Conservation (phyloP, 202 grass and related monocot species). For the Cymbopogon flexuosus region DNA sequence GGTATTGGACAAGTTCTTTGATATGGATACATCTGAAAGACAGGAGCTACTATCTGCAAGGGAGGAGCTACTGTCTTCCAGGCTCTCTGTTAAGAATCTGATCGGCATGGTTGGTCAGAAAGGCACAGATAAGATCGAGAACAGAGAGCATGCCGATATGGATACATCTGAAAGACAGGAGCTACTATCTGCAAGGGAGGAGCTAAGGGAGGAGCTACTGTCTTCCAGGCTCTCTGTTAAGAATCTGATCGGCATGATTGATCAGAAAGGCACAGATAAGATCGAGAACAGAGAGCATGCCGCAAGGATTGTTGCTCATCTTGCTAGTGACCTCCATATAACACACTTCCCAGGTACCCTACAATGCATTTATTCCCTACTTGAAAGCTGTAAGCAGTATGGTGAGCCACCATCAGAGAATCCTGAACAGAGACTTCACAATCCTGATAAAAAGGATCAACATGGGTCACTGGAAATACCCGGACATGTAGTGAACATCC, state of each 20-base stretch:
- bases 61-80: not conserved
- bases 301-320: not conserved
- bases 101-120: not conserved
- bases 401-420: not conserved
- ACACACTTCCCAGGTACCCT: not conserved
- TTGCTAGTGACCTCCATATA: not conserved
- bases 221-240: not conserved
- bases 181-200: not conserved
- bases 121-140: not conserved
- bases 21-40: too few species aligned
- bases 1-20: not conserved
- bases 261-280: not conserved
- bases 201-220: not conserved
- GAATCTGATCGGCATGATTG: not conserved
- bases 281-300: not conserved
- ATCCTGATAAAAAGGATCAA: too few species aligned
- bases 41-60: not conserved
- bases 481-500: too few species aligned
- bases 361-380: not conserved
- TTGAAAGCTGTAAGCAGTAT: not conserved
- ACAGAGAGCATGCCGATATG: not conserved
- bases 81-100: not conserved
- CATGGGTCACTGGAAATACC: not conserved
- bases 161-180: not conserved
- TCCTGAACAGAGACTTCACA: too few species aligned